phyloP scores from a whole-genome alignment of 164 flowering plant species.

The Magnolia kwangsiensis region DNA sequence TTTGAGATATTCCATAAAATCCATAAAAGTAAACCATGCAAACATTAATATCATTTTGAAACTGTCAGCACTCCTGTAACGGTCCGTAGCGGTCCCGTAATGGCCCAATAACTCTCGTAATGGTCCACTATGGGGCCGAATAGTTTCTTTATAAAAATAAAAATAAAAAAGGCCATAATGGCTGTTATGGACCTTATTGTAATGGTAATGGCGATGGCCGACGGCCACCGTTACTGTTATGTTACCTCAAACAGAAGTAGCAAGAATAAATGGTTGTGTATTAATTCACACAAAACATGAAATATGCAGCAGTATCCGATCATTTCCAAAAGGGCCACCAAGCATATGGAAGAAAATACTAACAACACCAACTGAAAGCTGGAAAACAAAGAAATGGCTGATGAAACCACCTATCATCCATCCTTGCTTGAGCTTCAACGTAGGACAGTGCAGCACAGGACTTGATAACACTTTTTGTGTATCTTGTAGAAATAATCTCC shows the following conservation, averaged over 20 bases:
- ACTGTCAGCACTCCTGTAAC: no score
- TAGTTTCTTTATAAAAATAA: no score
- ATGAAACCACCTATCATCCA: constrained; percentile 82
- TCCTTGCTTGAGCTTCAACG: constrained; percentile 98
- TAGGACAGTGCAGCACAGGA: constrained; percentile 97
- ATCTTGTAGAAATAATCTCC: constrained; percentile 79
- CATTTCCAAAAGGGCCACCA: background rate
- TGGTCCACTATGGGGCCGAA: no score
- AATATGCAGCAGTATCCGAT: background rate
- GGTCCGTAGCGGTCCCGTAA: no score
- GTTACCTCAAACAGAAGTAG: background rate
- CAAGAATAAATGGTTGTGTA: background rate
- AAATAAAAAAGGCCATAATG: no score
- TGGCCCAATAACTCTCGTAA: no score
- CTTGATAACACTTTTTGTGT: constrained; percentile 87
- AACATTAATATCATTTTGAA: no score
- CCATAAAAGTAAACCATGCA: no score
- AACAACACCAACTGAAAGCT: constrained; percentile 1
- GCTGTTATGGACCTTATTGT: no score
- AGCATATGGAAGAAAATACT: background rate
- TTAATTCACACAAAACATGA: background rate
- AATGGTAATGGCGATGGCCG: no score
- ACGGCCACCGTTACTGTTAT: background rate
- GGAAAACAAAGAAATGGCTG: background rate
- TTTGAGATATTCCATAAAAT: no score